phyloP scores from a whole-genome alignment of 352 stramenopile species.

The Pythium sukuiense region DNA sequence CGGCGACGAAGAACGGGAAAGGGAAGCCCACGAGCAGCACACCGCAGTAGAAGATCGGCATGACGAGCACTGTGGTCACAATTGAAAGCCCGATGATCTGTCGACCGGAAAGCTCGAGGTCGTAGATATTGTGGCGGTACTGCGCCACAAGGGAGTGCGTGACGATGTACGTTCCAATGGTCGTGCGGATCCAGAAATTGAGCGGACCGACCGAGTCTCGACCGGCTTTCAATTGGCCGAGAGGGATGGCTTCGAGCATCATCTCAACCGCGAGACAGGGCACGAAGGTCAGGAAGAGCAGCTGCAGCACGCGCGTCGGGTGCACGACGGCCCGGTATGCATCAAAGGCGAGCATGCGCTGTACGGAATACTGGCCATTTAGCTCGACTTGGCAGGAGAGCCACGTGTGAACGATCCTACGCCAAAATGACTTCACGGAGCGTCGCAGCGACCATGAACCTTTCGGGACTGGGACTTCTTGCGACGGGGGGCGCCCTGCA shows the following conservation, averaged over 20 bases:
- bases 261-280: conserved; percentile 15
- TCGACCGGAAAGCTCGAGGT: conserved; percentile 1
- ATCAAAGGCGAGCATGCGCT: conserved; percentile 24
- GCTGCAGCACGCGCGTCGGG: neutral
- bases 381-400: conserved; percentile 32
- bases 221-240: conserved; percentile 1
- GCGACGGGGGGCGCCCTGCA: too few relatives aligned
- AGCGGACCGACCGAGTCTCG: neutral
- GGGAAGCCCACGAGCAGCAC: conserved; percentile 13
- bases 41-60: conserved; percentile 10
- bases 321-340: neutral
- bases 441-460: too few relatives aligned
- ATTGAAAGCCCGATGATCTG: conserved; percentile 10
- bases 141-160: conserved; percentile 12
- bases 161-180: conserved; percentile 16
- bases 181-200: conserved; percentile 27
- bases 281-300: conserved; percentile 14
- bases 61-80: neutral
- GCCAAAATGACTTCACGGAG: neutral
- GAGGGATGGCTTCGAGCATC: conserved; percentile 16
- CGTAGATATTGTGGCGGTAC: conserved; percentile 11
- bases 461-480: too few relatives aligned
- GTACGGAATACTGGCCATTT: conserved; percentile 37
- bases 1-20: conserved; percentile 20
- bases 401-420: conserved; percentile 6